These are phyloP conservation scores for Aureoboletus auriporus DNA, from an alignment of 768 basidiomycete species.

Conservation along the genomic window DNA sequence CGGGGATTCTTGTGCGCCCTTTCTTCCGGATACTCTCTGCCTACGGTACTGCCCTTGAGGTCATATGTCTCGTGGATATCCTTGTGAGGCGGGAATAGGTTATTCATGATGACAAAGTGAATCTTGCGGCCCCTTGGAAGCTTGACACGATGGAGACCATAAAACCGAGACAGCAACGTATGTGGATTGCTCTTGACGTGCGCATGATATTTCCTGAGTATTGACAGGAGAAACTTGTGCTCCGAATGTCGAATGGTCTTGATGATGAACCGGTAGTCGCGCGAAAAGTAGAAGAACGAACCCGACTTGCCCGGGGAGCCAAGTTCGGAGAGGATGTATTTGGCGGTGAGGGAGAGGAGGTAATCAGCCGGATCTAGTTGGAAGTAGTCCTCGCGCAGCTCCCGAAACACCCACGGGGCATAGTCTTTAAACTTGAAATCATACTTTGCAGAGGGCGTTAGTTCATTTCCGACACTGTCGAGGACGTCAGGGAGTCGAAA, in stretches of 20 bases:
- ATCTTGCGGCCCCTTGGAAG: constrained; percentile 91
- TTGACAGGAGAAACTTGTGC: constrained; percentile 86
- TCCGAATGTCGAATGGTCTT: constrained; percentile 96
- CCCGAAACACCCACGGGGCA: constrained; percentile 96
- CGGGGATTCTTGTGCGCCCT: constrained; percentile 72
- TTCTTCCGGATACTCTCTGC: constrained; percentile 83
- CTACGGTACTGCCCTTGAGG: constrained; percentile 91
- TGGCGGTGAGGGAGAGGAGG: constrained; percentile 91
- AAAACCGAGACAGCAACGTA: constrained; percentile 90
- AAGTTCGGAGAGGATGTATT: constrained; percentile 96
- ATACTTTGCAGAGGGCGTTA: constrained; percentile 96
- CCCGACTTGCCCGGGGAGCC: constrained; percentile 98
- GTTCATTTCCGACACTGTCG: constrained; percentile 87
- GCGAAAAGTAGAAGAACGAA: constrained; percentile 98
- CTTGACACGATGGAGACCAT: constrained; percentile 97
- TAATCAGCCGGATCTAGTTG: constrained; percentile 97
- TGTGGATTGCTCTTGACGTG: constrained; percentile 91
- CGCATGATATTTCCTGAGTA: constrained; percentile 78
- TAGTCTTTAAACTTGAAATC: constrained; percentile 99
- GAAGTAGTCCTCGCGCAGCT: constrained; percentile 91
- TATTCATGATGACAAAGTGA: constrained; percentile 99
- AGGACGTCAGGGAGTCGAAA: constrained; percentile 2
- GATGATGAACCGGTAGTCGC: constrained; percentile 99
- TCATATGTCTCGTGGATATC: constrained; percentile 98
- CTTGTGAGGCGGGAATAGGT: constrained; percentile 94